Base-by-base conservation (phyloP, 2,329 filamentous ascomycete species). In the Ceratocystis lukuohia region DNA sequence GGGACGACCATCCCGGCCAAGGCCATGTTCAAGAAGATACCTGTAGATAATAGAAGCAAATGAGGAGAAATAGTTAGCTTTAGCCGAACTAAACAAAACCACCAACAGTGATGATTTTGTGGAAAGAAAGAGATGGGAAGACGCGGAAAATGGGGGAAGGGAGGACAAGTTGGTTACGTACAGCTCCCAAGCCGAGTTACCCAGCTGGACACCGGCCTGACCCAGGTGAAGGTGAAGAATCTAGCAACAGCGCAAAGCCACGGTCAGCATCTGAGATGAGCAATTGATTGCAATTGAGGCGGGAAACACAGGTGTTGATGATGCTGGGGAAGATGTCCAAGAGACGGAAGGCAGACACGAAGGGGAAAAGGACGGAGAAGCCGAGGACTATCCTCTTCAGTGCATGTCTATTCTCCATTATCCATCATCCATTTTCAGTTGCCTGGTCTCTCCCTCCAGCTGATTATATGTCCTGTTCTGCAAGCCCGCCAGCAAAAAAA, bases 101-200 rank as follows among this genome's bases (percentile, higher is more conserved):
- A 59, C 7, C n/a, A 33, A 33, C 30, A 10, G n/a, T 10, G 41
- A 41, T 37, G 10, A 20, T 37, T 28, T 28, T 3, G 17, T 12
- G 8, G 56, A 37, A 28, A 30, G 56, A 59, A 28, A 22, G 48
- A 37, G 20, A 15, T 15, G 25, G 28, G 50, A 17, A 37, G 45
- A 62, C 8, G 33, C 41, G 56, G 28, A 12, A 45, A 56, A 17
- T 48, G 33, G 22, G 22, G 22, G 22, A n/a, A n/a, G n/a, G n/a
- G n/a, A n/a, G n/a, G n/a, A 4, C 22, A 61, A 20, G 15, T 65
- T 72, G 72, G 73, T 66, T 70, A 79, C 85, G 74, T 82, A 88
- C 86, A 88, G 84, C 78, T 88, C 86, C 86, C 86, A 88, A 72
- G 86, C 86, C 74, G 84, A 86, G 80, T 88, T 88, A 74, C 86